Conservation (phyloP, 2,329 filamentous ascomycete species). For the Helicocarpus griseus region DNA sequence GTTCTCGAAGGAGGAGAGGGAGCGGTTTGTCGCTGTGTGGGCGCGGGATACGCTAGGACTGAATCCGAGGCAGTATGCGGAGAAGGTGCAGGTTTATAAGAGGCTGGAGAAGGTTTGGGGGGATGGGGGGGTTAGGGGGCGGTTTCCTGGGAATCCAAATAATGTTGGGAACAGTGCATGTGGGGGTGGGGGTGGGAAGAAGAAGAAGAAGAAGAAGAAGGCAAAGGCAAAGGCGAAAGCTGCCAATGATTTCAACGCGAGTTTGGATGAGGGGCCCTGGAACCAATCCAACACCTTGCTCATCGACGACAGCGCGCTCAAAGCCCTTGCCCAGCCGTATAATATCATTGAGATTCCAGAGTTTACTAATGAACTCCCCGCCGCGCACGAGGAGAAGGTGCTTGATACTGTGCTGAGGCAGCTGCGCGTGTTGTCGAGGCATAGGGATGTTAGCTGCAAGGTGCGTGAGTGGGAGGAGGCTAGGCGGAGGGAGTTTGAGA, state of each 20-base stretch:
- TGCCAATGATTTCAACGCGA: not conserved
- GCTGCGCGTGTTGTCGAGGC: slow-evolving; percentile 41
- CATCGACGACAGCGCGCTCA: slow-evolving; percentile 74
- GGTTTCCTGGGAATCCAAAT: slow-evolving; percentile 24
- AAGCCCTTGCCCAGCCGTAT: slow-evolving; percentile 71
- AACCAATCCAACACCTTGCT: slow-evolving; percentile 79
- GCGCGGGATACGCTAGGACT: slow-evolving; percentile 68
- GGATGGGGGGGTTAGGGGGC: slow-evolving; percentile 26
- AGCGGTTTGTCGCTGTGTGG: slow-evolving; percentile 61
- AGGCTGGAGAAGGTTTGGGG: slow-evolving; percentile 65
- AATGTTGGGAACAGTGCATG: not conserved
- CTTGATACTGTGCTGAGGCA: slow-evolving; percentile 44
- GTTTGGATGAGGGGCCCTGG: slow-evolving; percentile 41
- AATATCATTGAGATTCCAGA: slow-evolving; percentile 77
- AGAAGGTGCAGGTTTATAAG: slow-evolving; percentile 83
- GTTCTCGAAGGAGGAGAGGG: slow-evolving; percentile 45
- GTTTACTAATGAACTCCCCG: slow-evolving; percentile 43
- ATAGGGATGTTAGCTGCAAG: slow-evolving; percentile 39
- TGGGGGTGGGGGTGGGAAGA: not conserved
- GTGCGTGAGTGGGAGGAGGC: slow-evolving; percentile 26
- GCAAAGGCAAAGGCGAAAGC: not conserved
- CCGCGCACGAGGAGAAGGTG: slow-evolving; percentile 33
- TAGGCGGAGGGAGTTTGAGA: not conserved
- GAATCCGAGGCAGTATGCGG: slow-evolving; percentile 51
- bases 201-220: slow-evolving; percentile 2